A percentile compares a stretch with the other conserved stretches of the same genome.
These are phyloP conservation scores for Solanum bulbocastanum DNA, from an alignment of 257 asterid genomes.

Conservation along the genomic window DNA sequence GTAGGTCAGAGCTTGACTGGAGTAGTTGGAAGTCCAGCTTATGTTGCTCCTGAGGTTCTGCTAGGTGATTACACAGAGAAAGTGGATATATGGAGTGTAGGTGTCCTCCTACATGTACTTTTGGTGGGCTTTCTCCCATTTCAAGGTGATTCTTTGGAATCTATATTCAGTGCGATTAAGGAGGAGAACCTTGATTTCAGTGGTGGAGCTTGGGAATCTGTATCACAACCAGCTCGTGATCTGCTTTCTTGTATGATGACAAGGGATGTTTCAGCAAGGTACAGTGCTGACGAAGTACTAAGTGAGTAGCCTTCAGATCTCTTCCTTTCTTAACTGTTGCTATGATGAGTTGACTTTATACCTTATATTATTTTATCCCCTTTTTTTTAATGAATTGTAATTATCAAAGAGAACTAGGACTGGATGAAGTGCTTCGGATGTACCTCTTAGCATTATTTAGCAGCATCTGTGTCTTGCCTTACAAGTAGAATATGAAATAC, in stretches of 20 bases:
- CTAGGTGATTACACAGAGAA: slow-evolving; percentile 75
- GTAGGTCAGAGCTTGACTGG: slow-evolving; percentile 75
- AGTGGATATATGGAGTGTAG: slow-evolving; percentile 88
- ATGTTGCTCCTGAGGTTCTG: slow-evolving; percentile 85
- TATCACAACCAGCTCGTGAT: slow-evolving; percentile 70
- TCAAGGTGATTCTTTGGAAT: slow-evolving; percentile 62
- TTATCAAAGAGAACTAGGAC: not conserved
- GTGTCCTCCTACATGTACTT: slow-evolving; percentile 83
- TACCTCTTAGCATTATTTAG: not conserved
- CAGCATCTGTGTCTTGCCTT: not conserved
- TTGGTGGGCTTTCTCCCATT: slow-evolving; percentile 75
- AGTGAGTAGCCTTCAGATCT: slow-evolving; percentile 39
- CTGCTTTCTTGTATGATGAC: slow-evolving; percentile 61
- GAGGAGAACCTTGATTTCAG: slow-evolving; percentile 48
- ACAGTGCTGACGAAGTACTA: slow-evolving; percentile 61
- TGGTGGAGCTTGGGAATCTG: slow-evolving; percentile 57
- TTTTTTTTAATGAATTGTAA: not conserved
- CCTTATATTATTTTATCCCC: not conserved
- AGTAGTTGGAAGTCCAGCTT: slow-evolving; percentile 86
- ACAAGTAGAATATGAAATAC: not conserved
- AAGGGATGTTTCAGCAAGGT: slow-evolving; percentile 45
- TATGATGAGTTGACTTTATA: not conserved
- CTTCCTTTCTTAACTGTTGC: not conserved
- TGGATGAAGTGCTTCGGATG: not conserved
- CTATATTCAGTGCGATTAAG: slow-evolving; percentile 70